Conservation (phyloP, 352 stramenopile genomes). For the Phytophthora hibernalis region DNA sequence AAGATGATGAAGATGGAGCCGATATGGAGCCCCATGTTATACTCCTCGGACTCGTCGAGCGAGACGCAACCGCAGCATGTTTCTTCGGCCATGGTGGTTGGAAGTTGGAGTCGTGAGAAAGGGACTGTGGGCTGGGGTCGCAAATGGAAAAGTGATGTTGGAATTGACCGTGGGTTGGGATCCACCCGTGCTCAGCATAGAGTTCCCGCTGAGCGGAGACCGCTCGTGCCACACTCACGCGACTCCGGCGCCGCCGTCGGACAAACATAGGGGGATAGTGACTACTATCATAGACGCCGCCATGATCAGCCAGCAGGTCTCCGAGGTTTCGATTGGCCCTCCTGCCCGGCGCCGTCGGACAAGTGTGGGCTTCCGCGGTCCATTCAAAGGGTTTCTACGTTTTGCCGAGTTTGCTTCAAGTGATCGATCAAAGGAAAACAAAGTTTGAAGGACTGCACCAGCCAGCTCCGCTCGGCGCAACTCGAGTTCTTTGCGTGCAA, state of each 20-base stretch:
- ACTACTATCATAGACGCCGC: no score
- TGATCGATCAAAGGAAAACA: not conserved
- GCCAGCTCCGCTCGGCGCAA: not conserved
- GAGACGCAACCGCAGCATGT: constrained; percentile 52
- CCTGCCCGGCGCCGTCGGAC: constrained; percentile 5
- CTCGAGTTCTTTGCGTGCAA: no score
- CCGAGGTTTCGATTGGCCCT: constrained; percentile 1
- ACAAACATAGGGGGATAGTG: constrained; percentile 8
- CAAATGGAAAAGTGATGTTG: constrained; percentile 22
- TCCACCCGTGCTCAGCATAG: constrained; percentile 17
- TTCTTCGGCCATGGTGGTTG: constrained; percentile 44
- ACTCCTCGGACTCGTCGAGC: constrained; percentile 42
- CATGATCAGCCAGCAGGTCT: not conserved
- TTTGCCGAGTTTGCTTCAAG: constrained; percentile 5
- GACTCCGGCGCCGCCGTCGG: constrained; percentile 25
- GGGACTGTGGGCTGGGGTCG: constrained; percentile 15
- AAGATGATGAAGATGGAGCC: constrained; percentile 67
- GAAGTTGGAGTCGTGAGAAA: constrained; percentile 13
- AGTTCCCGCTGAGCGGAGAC: constrained; percentile 4
- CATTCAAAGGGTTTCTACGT: constrained; percentile 11
- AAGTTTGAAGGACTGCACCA: not conserved
- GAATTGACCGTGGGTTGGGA: not conserved
- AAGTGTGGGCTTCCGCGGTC: constrained; percentile 4
- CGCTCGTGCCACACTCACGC: constrained; percentile 20
- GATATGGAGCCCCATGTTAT: constrained; percentile 60